These are phyloP conservation scores for Chalaropsis ovoidea DNA, from an alignment of 2,329 filamentous ascomycete genomes.

Conservation along the genomic window DNA sequence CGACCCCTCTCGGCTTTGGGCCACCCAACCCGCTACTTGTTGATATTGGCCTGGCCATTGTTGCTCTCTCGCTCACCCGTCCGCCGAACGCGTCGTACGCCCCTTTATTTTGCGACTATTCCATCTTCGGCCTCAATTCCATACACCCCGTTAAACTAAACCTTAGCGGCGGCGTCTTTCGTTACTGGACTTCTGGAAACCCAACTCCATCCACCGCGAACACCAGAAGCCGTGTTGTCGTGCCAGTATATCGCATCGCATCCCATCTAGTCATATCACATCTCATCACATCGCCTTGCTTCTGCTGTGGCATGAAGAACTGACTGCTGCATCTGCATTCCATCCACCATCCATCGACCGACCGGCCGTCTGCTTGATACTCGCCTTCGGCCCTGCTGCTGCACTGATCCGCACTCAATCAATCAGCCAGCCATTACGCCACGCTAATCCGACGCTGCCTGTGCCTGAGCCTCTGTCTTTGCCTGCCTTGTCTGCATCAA, in stretches of 20 bases:
- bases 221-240: no score
- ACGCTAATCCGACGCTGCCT: not conserved
- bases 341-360: not conserved
- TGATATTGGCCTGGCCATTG: not conserved
- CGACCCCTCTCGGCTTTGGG: not conserved
- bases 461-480: not conserved
- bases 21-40: not conserved
- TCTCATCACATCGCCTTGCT: no score
- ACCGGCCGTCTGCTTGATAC: no score
- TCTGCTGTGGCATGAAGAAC: not conserved
- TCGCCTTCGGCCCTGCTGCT: not conserved
- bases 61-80: not conserved
- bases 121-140: slow-evolving; percentile 7
- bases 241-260: not conserved
- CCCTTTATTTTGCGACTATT: slow-evolving; percentile 20
- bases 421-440: not conserved
- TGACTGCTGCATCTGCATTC: slow-evolving; percentile 1
- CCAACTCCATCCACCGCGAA: no score
- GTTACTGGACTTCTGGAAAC: no score
- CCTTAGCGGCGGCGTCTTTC: slow-evolving; percentile 3
- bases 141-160: not conserved
- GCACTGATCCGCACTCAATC: not conserved
- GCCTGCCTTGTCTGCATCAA: not conserved
- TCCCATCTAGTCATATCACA: no score
- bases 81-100: slow-evolving; percentile 16